Evolutionary conservation across 129 eudicot genomes (phyloP).

Genomic region (Kitagawia praeruptora): DNA sequence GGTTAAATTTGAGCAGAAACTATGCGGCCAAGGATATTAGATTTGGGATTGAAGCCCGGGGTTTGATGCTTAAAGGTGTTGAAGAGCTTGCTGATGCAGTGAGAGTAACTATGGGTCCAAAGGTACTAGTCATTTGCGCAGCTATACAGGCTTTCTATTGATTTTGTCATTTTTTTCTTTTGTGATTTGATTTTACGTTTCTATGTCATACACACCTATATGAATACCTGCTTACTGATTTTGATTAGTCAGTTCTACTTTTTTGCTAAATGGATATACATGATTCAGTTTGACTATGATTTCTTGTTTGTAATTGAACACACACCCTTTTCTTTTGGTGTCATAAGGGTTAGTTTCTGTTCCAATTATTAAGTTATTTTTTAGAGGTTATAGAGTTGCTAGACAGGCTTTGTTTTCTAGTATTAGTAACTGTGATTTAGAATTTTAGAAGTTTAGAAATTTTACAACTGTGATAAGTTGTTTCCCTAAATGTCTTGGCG

Average conservation of each 20-base stretch:
- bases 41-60: constrained; percentile 86
- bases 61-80: constrained; percentile 77
- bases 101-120: constrained; percentile 89
- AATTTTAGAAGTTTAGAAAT: neutral
- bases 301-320: neutral
- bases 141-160: neutral
- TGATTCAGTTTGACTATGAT: neutral
- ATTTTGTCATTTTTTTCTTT: neutral
- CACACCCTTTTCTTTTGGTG: neutral
- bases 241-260: neutral
- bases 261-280: neutral
- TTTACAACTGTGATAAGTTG: neutral
- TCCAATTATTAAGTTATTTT: neutral
- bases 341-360: neutral
- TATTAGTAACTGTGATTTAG: neutral
- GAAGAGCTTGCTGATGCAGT: constrained; percentile 95
- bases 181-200: neutral
- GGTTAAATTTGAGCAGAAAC: constrained; percentile 60
- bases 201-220: too few relatives aligned
- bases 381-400: neutral
- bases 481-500: neutral
- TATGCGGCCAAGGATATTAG: constrained; percentile 84
- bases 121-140: constrained; percentile 23
- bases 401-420: neutral
- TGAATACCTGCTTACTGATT: neutral